Evolutionary conservation across 371 early-diverging fungal genomes (phyloP), one percentile per base, ranked within the genome.

Genomic region (Rhizomucor pusillus): DNA sequence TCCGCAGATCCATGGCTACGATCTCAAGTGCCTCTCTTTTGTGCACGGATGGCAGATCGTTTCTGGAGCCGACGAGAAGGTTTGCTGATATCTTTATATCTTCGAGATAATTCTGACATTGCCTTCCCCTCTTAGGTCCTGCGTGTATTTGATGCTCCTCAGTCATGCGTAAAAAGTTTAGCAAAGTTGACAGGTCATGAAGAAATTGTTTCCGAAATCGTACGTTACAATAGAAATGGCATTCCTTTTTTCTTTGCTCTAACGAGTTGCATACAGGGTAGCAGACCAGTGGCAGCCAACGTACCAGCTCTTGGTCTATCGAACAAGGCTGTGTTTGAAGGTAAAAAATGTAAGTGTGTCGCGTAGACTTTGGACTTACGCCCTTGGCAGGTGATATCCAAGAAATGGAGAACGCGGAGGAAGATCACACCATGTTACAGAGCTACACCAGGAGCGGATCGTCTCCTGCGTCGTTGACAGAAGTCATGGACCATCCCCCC

Each of bases 1-100:
- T 5, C 93, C 99, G 13, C 99, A 98, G 72, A 89, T 97, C 24
- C 99, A 98, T 62, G 99, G 99, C 1, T 97, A 97, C 63, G 93
- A 95, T 63, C 68, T 96, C 49, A 86, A 91, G 45, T 91, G 93
- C 62, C 62, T 95, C 10, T 83, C 91, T 0, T 93, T 95, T 63
- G 68, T 90, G 7, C 67, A 86, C 56, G 74, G 80, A 22, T 89
- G 84, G 75, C 79, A 75, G 45, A 95, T 87, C 74, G 91, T 92
- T 3, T 84, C 88, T 52, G 98, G 92, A 9, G 93, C 97, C 20
- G 99, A 98, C 59, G 99, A 97, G 62, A 97, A 97, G 71, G 84
- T 29, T 29, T 7, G 29, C 29, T 29, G 29, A 3, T 7, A 5
- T 29, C 3, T 29, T 29, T 29, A 29, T 3, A 5, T 5, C 29